phyloP scores from a whole-genome alignment of 2,329 filamentous ascomycete genomes.

The Cladosporium sp. region DNA sequence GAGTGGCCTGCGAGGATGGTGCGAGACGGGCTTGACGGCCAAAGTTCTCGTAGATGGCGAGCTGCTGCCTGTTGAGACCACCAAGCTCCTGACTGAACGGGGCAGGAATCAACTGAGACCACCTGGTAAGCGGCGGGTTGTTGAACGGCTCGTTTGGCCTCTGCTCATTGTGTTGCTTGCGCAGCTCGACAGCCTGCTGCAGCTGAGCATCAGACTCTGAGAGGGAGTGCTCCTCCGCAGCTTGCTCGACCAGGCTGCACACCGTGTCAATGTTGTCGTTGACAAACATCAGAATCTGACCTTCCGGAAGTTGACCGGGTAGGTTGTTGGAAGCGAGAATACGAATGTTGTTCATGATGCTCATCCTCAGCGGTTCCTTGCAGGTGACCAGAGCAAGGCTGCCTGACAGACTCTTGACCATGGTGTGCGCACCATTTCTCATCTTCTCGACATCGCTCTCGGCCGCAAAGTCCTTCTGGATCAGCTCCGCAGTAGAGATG shows the following conservation, averaged over 20 bases:
- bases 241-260: conserved; percentile 89
- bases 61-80: conserved; percentile 83
- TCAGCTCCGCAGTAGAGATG: conserved; percentile 91
- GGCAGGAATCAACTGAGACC: conserved; percentile 89
- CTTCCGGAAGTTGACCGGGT: conserved; percentile 75
- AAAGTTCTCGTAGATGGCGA: conserved; percentile 96
- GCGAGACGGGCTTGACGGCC: conserved; percentile 68
- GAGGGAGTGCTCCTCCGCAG: conserved; percentile 86
- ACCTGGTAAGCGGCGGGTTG: conserved; percentile 72
- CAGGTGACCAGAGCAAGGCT: conserved; percentile 95
- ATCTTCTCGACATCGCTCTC: conserved; percentile 85
- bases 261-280: conserved; percentile 95
- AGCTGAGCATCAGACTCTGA: conserved; percentile 95
- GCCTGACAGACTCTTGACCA: conserved; percentile 91
- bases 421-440: conserved; percentile 78
- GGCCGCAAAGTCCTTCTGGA: conserved; percentile 92
- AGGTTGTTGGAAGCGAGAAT: conserved; percentile 60
- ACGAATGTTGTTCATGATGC: conserved; percentile 97
- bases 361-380: conserved; percentile 92
- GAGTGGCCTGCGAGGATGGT: conserved; percentile 43
- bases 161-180: conserved; percentile 67
- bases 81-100: conserved; percentile 80
- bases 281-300: conserved; percentile 95
- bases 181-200: conserved; percentile 68
- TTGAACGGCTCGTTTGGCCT: conserved; percentile 80